Percentiles rank a stretch among this genome's conserved stretches.
These are phyloP conservation scores for Calonectria leucothoes DNA, from an alignment of 2,329 filamentous ascomycete genomes.

Conservation along the genomic window DNA sequence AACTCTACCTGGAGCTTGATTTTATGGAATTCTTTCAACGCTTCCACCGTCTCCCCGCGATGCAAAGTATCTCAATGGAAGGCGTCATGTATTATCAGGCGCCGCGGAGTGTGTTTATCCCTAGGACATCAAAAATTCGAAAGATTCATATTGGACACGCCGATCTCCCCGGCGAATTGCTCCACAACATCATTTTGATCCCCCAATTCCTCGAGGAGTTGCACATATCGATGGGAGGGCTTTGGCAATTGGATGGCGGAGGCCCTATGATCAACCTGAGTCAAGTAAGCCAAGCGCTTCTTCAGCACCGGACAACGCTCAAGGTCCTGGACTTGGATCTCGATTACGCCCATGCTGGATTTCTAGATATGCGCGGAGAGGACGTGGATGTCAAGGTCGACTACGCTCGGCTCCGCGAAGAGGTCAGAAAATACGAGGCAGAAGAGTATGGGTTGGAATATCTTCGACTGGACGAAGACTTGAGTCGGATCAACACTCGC, in stretches of 20 bases:
- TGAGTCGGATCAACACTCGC: neutral
- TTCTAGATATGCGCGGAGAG: neutral
- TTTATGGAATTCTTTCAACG: slow-evolving; percentile 12
- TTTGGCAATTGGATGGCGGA: neutral
- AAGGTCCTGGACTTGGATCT: slow-evolving; percentile 13
- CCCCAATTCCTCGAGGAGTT: slow-evolving; percentile 19
- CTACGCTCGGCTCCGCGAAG: neutral
- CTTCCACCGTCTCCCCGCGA: slow-evolving; percentile 5
- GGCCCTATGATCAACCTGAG: neutral
- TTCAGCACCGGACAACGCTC: slow-evolving; percentile 12
- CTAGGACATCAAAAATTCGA: slow-evolving; percentile 10
- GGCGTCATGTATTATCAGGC: slow-evolving; percentile 12
- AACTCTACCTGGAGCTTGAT: neutral
- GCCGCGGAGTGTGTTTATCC: neutral
- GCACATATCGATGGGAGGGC: slow-evolving; percentile 2
- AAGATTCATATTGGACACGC: slow-evolving; percentile 14
- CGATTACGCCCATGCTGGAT: neutral
- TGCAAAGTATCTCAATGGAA: neutral
- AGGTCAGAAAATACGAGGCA: neutral
- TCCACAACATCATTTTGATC: slow-evolving; percentile 12
- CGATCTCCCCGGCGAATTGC: neutral
- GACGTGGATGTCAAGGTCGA: neutral
- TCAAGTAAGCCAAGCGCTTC: neutral
- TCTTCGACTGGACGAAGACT: slow-evolving; percentile 1
- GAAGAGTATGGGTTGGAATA: neutral